Evolutionary conservation across 2,329 filamentous ascomycete genomes (phyloP), one percentile per base, ranked within the genome.

Genomic region (Dactylellina haptotyla): DNA sequence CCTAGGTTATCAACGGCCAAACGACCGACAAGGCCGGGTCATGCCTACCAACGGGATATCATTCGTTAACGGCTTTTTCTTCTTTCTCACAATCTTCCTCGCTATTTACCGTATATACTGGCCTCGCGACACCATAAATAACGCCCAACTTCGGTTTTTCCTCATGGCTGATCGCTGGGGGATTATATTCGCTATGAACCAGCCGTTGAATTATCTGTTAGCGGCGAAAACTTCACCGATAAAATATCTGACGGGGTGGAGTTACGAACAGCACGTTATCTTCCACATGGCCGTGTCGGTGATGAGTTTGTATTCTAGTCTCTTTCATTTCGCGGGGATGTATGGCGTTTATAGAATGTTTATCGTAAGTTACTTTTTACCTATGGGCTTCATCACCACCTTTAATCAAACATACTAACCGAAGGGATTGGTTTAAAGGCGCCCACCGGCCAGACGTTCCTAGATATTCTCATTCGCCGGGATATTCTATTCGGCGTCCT

Each of bases 161-260:
- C 82, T 86, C 59, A 84, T 88, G 51, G 84, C 85, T 66, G 87
- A 89, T 77, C 82, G 87, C 28, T 83, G 84, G 37, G 86, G 86
- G 3, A 81, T 85, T 43, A 77, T 88, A 20, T 84, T 85, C 76
- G 79, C 83, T 56, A 82, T 81, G 77, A 84, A 85, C 76, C 79
- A 85, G 0, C 83, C 83, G 0, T 78, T 84, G 2, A 63, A 90
- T 2, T 90, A 90, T 78, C 81, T 90, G 3, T 82, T 90, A 2
- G 84, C 86, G 1, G 88, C 88, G 30, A 90, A 90, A 79, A 90
- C 87, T 70, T 87, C 89, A 75, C 88, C 88, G 0, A 78, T 90
- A 32, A 85, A 85, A 67, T 76, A 83, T 1, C 80, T 90, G 16
- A 89, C 87, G 0, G 87, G 88, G 2, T 84, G 85, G 75, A 89